Percentiles rank a stretch among this genome's conserved stretches.
Evolutionary conservation across 2,329 filamentous ascomycete genomes (phyloP).

Genomic region (Claviceps sp.): DNA sequence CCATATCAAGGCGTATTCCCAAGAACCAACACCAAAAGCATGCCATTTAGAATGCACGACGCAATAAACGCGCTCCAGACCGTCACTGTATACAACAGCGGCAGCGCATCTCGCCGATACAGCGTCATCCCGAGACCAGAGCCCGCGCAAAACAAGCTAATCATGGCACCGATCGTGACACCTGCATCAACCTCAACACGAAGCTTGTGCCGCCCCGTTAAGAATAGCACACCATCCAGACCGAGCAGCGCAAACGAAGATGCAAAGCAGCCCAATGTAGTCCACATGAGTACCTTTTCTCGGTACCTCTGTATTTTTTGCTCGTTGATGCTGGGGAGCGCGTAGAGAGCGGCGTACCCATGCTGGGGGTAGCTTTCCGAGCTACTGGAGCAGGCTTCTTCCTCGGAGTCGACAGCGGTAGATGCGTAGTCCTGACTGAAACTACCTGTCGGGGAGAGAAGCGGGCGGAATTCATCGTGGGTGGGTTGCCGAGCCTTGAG

Average conservation of each 20-base stretch:
- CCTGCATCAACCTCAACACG: slow-evolving; percentile 61
- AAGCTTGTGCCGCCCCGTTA: slow-evolving; percentile 54
- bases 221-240: slow-evolving; percentile 51
- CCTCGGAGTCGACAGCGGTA: slow-evolving; percentile 25
- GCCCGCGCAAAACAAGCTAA: slow-evolving; percentile 51
- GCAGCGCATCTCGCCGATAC: slow-evolving; percentile 32
- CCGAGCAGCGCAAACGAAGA: slow-evolving; percentile 50
- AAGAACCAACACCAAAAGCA: slow-evolving; percentile 29
- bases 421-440: slow-evolving; percentile 18
- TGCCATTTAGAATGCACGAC: slow-evolving; percentile 29
- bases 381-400: slow-evolving; percentile 35
- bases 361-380: slow-evolving; percentile 34
- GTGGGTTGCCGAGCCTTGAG: slow-evolving; percentile 19
- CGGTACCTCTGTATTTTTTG: slow-evolving; percentile 36
- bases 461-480: slow-evolving; percentile 13
- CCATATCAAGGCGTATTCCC: slow-evolving; percentile 22
- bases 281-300: slow-evolving; percentile 42
- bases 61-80: slow-evolving; percentile 24
- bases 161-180: slow-evolving; percentile 54
- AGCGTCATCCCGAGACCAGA: slow-evolving; percentile 46
- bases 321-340: slow-evolving; percentile 37
- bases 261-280: slow-evolving; percentile 39
- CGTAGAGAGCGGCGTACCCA: slow-evolving; percentile 42
- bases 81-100: slow-evolving; percentile 28
- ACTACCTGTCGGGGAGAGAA: slow-evolving; percentile 6